Evolutionary conservation across 345 rosid species (phyloP), one percentile per base, ranked within the genome.

Genomic region (Punica granatum): DNA sequence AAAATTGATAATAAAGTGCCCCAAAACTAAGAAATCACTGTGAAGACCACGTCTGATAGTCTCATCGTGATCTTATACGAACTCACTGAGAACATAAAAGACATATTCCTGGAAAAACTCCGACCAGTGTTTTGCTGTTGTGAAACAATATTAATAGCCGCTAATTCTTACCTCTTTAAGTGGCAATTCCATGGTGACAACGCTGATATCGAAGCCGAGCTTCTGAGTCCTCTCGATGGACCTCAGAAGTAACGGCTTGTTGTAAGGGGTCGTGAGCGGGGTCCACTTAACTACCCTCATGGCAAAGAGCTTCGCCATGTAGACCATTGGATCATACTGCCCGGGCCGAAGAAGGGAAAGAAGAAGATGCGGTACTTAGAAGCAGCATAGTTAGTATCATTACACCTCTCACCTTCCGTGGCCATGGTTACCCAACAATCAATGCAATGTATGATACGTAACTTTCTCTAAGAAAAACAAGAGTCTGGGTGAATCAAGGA

Each of bases 251-350:
- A 43, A 30, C 19, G 77, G 70, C 30, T 66, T 78, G 34, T 73
- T 60, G 44, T 32, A 35, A 6, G 77, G 72, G 54, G 87, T 80
- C 32, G 79, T 66, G 68, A 83, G 41, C 8, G 80, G 71, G 49
- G 87, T 73, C 31, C 74, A 14, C 69, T 74, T 66, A 4, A 63
- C 74, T 18, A 82, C 84, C 64, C 58, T 63, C 16, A 26, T 11
- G 13, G 79, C 78, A 25, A 82, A 75, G 21, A 82, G 75, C 68
- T 56, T 66, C 44, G 83, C 83, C 74, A 79, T 71, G 74, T 82
- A 82, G 11, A 63, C 16, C 30, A 64, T 67, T 39, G 83, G 82
- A 79, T 77, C 73, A 72, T 41, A 68, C 75, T 80, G 67, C 84
- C 77, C 13, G 58, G 66, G 35, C 78, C 71, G 76, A 76, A 62